phyloP scores from a whole-genome alignment of 2,329 filamentous ascomycete genomes.

The Alternaria rosae region DNA sequence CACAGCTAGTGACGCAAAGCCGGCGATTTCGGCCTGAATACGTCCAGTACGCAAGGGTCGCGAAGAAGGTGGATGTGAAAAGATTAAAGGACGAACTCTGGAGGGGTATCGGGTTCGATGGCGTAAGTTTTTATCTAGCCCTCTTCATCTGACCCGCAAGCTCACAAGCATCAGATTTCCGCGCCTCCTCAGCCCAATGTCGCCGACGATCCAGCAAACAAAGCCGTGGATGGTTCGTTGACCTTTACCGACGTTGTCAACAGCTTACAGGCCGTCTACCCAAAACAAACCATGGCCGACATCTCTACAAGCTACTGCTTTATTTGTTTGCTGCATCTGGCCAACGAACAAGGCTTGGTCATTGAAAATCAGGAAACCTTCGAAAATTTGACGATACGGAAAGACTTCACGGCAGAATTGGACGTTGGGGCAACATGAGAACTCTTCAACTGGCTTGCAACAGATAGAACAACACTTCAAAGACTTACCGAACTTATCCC shows the following conservation, averaged over 20 bases:
- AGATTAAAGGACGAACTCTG: slow-evolving; percentile 71
- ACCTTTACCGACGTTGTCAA: slow-evolving; percentile 95
- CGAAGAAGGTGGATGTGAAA: slow-evolving; percentile 72
- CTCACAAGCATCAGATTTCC: slow-evolving; percentile 29
- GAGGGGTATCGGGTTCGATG: slow-evolving; percentile 65
- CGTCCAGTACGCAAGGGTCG: slow-evolving; percentile 69
- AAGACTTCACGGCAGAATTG: slow-evolving; percentile 55
- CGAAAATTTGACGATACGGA: slow-evolving; percentile 58
- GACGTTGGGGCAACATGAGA: slow-evolving; percentile 28
- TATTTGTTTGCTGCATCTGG: slow-evolving; percentile 88
- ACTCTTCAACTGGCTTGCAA: background rate
- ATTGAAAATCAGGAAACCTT: slow-evolving; percentile 69
- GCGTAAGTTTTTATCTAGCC: slow-evolving; percentile 34
- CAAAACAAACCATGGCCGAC: slow-evolving; percentile 84
- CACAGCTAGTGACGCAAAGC: slow-evolving; percentile 68
- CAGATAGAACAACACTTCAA: no score
- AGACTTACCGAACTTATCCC: no score
- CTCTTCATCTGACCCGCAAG: background rate
- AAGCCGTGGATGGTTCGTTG: slow-evolving; percentile 63
- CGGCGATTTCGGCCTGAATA: slow-evolving; percentile 68
- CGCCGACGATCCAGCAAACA: slow-evolving; percentile 41
- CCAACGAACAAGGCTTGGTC: slow-evolving; percentile 88
- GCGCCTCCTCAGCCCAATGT: slow-evolving; percentile 22
- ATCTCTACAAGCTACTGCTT: slow-evolving; percentile 95
- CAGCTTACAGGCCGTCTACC: slow-evolving; percentile 83